Evolutionary conservation across 1,139 yeast genomes (phyloP), one percentile per base, ranked within the genome.

Genomic region (Magnusiomyces tetraspermus): DNA sequence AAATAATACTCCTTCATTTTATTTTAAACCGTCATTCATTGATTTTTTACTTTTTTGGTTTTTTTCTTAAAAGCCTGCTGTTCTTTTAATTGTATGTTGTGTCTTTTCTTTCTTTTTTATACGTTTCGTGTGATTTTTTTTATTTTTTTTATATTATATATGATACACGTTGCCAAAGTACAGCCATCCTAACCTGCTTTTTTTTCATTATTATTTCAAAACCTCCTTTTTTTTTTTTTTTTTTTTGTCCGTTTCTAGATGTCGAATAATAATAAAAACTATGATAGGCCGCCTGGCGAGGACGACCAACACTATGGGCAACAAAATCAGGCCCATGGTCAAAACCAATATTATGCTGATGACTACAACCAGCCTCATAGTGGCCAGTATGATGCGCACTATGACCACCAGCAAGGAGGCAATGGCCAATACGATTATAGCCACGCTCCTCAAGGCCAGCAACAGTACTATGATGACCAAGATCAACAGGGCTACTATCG

Each of bases 401-500:
- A 63, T 50, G 58, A 56, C 51, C 62, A 66, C 40, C 51, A 55
- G 21, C n/a, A n/a, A n/a, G n/a, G n/a, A n/a, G n/a, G n/a, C 6
- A 28, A 28, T 11, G 59, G 54, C 28, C 60, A 61, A 49, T 60
- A 61, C 48, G 58, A 61, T 58, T 51, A 51, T 21, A 51, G 50
- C 15, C 57, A 56, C 23, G 23, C 37, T 13, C 33, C 33, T 15
- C 58, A 58, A 51, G 60, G 51, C 23, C 58, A 60, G 51, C 57
- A 62, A 46, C 66, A 67, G 41, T 63, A 67, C 52, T 62, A 66
- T 49, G 67, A 66, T 43, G 62, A 60, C 17, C 50, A 57, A 42
- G 61, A 59, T 53, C 65, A 63, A 55, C 48, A 55, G 49, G 55
- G 58, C 28, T 57, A 59, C 44, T 62, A 58, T 52, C 59, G 61